phyloP scores from a whole-genome alignment of 1,139 yeast genomes.

The Yamadazyma siamensis region DNA sequence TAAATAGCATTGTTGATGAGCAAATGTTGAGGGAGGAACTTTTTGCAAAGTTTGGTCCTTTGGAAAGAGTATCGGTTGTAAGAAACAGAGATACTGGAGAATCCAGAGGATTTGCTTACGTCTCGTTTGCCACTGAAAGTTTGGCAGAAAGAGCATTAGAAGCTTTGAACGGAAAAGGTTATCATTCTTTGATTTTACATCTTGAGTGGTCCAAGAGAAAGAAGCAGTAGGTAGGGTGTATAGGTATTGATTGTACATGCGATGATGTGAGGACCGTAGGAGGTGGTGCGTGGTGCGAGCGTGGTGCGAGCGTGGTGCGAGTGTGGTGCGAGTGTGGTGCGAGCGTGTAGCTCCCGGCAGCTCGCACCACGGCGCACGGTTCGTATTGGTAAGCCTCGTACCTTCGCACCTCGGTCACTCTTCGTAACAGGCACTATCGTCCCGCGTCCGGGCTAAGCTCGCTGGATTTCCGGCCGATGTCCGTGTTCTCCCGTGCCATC shows the following conservation, averaged over 20 bases:
- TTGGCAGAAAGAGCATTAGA: slow-evolving; percentile 79
- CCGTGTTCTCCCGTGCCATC: too few species aligned
- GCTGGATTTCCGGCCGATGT: too few species aligned
- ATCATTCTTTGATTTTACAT: slow-evolving; percentile 83
- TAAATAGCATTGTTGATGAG: slow-evolving; percentile 83
- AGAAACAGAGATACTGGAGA: slow-evolving; percentile 92
- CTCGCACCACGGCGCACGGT: slow-evolving; percentile 1
- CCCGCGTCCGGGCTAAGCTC: too few species aligned
- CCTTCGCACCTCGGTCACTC: too few species aligned
- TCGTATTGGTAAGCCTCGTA: too few species aligned
- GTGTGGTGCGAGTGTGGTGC: too few species aligned
- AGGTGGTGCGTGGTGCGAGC: background rate
- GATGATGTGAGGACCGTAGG: too few species aligned
- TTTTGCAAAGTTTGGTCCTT: slow-evolving; percentile 67
- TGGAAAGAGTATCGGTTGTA: slow-evolving; percentile 79
- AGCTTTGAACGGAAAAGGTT: slow-evolving; percentile 84
- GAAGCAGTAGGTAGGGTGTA: slow-evolving; percentile 15
- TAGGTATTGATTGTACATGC: slow-evolving; percentile 3
- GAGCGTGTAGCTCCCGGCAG: too few species aligned
- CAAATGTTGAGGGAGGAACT: slow-evolving; percentile 73
- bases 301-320: slow-evolving; percentile 1
- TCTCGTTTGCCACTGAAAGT: slow-evolving; percentile 67
- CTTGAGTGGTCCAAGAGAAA: slow-evolving; percentile 60
- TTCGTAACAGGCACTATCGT: too few species aligned
- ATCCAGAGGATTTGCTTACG: slow-evolving; percentile 97